These are phyloP conservation scores for Fusarium sublunatum DNA, from an alignment of 2,329 filamentous ascomycete species.

Conservation along the genomic window DNA sequence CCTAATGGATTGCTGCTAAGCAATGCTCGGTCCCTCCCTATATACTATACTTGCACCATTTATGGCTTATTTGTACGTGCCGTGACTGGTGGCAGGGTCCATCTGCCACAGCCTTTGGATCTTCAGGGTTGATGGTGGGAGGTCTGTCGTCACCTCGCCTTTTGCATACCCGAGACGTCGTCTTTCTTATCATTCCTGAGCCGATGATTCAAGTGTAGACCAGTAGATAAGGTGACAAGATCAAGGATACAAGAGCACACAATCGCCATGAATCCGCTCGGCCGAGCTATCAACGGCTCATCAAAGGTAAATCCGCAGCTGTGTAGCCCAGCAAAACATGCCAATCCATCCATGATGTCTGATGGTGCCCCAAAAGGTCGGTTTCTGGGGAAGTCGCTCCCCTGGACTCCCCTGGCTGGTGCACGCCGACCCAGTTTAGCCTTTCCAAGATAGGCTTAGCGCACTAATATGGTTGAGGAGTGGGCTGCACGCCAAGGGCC, in stretches of 20 bases:
- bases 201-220: slow-evolving; percentile 24
- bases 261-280: slow-evolving; percentile 37
- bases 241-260: slow-evolving; percentile 9
- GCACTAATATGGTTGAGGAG: slow-evolving; percentile 59
- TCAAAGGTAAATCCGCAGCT: slow-evolving; percentile 29
- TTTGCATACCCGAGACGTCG: too few relatives aligned
- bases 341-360: slow-evolving; percentile 26
- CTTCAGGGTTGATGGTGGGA: slow-evolving; percentile 24
- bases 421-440: slow-evolving; percentile 27
- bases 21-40: slow-evolving; percentile 15
- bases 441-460: slow-evolving; percentile 49
- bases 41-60: slow-evolving; percentile 18
- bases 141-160: slow-evolving; percentile 44
- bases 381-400: slow-evolving; percentile 47
- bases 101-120: slow-evolving; percentile 22
- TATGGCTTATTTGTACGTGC: slow-evolving; percentile 25
- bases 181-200: slow-evolving; percentile 31
- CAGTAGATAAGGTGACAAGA: slow-evolving; percentile 41
- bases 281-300: slow-evolving; percentile 43
- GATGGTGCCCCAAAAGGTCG: slow-evolving; percentile 49
- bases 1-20: background rate
- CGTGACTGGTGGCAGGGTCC: slow-evolving; percentile 30
- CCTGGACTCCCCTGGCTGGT: slow-evolving; percentile 44
- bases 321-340: slow-evolving; percentile 40
- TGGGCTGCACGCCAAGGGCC: slow-evolving; percentile 46